Percentiles rank a stretch among this genome's conserved stretches.
Conservation (phyloP, 805 yeast species). For the Ogataea henricii region DNA sequence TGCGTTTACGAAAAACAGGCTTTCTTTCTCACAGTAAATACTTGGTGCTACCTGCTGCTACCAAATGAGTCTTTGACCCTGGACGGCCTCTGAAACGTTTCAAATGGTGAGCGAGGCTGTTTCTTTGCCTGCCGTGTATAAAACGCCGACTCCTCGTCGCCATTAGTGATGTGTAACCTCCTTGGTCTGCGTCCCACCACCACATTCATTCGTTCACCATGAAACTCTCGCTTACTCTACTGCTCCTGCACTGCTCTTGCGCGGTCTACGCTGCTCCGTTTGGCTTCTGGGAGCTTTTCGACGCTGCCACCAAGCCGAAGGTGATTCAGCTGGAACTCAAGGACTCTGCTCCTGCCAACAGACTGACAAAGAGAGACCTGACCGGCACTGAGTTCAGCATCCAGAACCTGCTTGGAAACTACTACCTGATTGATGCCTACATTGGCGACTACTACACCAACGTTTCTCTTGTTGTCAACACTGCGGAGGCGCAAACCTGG, state of each 20-base stretch:
- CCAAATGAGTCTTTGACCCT: no score
- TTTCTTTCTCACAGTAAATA: not conserved
- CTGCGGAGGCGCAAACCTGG: conserved; percentile 36
- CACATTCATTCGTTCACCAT: not conserved
- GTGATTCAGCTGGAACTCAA: conserved; percentile 4
- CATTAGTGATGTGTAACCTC: not conserved
- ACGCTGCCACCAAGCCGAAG: not conserved
- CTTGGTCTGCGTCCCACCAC: not conserved
- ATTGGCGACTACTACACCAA: conserved; percentile 33
- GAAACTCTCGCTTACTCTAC: conserved; percentile 3
- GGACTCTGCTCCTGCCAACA: not conserved
- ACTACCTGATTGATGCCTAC: conserved; percentile 20
- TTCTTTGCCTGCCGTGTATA: no score
- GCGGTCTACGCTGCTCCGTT: not conserved
- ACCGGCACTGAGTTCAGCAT: conserved; percentile 18
- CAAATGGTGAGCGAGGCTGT: no score
- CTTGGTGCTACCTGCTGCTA: no score
- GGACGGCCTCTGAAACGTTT: not conserved
- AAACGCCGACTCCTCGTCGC: not conserved
- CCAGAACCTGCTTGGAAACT: conserved; percentile 21
- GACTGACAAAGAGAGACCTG: conserved; percentile 17
- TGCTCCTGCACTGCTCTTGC: not conserved
- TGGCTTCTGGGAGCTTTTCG: conserved; percentile 1
- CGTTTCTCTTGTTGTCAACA: conserved; percentile 31
- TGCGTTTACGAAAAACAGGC: not conserved